Percentiles rank a stretch among this genome's conserved stretches.
Evolutionary conservation across 2,329 filamentous ascomycete species (phyloP).

Genomic region (Colletotrichum chrysophilum): DNA sequence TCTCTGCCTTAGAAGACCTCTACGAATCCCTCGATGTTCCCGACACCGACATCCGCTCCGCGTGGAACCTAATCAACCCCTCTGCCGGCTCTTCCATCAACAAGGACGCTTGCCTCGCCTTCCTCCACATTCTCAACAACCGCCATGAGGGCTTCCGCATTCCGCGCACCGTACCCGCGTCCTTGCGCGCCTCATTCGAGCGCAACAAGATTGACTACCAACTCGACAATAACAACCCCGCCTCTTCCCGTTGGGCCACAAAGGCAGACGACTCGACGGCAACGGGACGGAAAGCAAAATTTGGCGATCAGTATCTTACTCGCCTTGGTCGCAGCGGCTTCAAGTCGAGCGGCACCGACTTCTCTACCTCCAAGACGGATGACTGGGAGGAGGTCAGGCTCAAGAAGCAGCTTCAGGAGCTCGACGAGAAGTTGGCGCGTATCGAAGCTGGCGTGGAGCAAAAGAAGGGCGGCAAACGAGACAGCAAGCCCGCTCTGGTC

Average conservation of each 20-base stretch:
- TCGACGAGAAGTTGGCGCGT: slow-evolving; percentile 86
- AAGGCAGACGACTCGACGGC: slow-evolving; percentile 79
- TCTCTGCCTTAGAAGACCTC: slow-evolving; percentile 79
- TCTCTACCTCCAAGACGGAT: slow-evolving; percentile 82
- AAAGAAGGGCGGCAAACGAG: slow-evolving; percentile 67
- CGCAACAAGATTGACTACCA: slow-evolving; percentile 97
- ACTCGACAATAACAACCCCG: slow-evolving; percentile 73
- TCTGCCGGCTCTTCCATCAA: slow-evolving; percentile 82
- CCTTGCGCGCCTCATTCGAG: slow-evolving; percentile 90
- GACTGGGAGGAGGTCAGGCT: slow-evolving; percentile 98
- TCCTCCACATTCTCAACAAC: slow-evolving; percentile 96
- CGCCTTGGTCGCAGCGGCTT: slow-evolving; percentile 85
- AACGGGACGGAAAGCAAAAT: slow-evolving; percentile 93
- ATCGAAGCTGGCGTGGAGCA: slow-evolving; percentile 77
- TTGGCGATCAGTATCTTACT: slow-evolving; percentile 95
- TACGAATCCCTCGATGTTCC: slow-evolving; percentile 81
- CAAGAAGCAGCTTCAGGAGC: slow-evolving; percentile 87
- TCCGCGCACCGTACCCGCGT: slow-evolving; percentile 87
- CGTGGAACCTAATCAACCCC: slow-evolving; percentile 98
- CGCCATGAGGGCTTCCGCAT: slow-evolving; percentile 95
- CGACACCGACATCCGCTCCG: slow-evolving; percentile 83
- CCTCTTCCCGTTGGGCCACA: slow-evolving; percentile 78
- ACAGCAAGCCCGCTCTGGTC: slow-evolving; percentile 86
- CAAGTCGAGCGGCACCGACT: slow-evolving; percentile 87
- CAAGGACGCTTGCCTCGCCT: slow-evolving; percentile 93